Evolutionary conservation across 2,329 filamentous ascomycete genomes (phyloP).

Genomic region (Rhexocercosporidium sp.): DNA sequence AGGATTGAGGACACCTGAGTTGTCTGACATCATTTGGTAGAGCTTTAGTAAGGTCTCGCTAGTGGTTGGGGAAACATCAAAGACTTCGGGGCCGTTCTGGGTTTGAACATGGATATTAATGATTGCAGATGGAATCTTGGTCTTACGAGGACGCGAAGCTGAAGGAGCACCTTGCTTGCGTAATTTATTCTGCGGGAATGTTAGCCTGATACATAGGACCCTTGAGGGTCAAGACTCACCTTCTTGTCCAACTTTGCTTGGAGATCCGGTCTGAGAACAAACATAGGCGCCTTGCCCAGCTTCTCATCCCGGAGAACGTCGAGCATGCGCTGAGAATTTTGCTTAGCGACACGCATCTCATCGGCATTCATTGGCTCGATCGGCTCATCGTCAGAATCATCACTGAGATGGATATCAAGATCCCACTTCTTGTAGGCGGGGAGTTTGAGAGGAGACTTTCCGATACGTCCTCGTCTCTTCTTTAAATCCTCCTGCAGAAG

Average conservation of each 20-base stretch:
- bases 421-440: background rate
- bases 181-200: background rate
- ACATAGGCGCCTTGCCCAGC: background rate
- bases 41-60: background rate
- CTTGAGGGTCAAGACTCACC: background rate
- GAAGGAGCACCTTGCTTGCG: background rate
- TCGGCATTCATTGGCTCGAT: background rate
- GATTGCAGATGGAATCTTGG: background rate
- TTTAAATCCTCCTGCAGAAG: background rate
- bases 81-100: conserved; percentile 6
- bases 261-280: background rate
- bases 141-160: conserved; percentile 4
- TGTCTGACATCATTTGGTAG: background rate
- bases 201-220: background rate
- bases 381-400: background rate
- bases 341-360: background rate
- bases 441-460: background rate
- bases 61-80: background rate
- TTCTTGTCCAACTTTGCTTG: background rate
- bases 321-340: background rate
- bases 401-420: background rate
- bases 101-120: conserved; percentile 6
- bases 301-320: background rate
- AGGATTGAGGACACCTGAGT: background rate
- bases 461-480: background rate